These are phyloP conservation scores for Hemisphaericaspora xylanilytica DNA, from an alignment of 1,139 yeast species.

Conservation along the genomic window DNA sequence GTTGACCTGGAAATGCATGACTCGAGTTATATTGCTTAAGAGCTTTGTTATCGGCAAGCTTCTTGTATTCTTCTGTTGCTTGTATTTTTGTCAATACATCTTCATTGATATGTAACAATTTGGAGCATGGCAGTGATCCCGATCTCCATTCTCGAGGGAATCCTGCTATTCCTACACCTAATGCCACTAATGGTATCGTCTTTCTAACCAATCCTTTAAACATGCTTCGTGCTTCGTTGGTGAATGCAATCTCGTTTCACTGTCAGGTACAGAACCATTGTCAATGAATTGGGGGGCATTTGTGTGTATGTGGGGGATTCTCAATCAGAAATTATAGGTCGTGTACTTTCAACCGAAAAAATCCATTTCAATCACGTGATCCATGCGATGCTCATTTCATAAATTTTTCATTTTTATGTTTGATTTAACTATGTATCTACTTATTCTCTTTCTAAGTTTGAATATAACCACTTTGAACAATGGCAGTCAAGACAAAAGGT, in stretches of 20 bases:
- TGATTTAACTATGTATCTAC: not conserved
- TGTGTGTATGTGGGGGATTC: too few relatives aligned
- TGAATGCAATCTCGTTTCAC: too few relatives aligned
- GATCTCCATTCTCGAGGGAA: slow-evolving; percentile 44
- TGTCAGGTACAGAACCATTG: too few relatives aligned
- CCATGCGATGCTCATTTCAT: slow-evolving; percentile 7
- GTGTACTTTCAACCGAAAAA: not conserved
- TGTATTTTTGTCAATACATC: slow-evolving; percentile 32
- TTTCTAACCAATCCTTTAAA: slow-evolving; percentile 24
- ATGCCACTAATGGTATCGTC: slow-evolving; percentile 38
- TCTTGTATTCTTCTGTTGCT: slow-evolving; percentile 29
- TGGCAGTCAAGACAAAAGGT: slow-evolving; percentile 25
- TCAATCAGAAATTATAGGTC: too few relatives aligned
- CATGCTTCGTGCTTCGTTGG: too few relatives aligned
- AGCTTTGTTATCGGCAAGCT: slow-evolving; percentile 26
- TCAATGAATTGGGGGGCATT: too few relatives aligned
- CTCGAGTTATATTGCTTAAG: slow-evolving; percentile 31
- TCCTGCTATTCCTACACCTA: slow-evolving; percentile 46
- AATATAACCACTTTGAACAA: not conserved
- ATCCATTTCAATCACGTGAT: slow-evolving; percentile 2
- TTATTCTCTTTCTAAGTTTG: too few relatives aligned
- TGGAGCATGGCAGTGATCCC: slow-evolving; percentile 16
- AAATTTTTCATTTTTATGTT: not conserved
- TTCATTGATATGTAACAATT: slow-evolving; percentile 29
- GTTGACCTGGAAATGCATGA: slow-evolving; percentile 57